Evolutionary conservation across 176 grass and related monocot genomes (phyloP), one percentile per base, ranked within the genome.

Genomic region (Hyparrhenia diplandra): DNA sequence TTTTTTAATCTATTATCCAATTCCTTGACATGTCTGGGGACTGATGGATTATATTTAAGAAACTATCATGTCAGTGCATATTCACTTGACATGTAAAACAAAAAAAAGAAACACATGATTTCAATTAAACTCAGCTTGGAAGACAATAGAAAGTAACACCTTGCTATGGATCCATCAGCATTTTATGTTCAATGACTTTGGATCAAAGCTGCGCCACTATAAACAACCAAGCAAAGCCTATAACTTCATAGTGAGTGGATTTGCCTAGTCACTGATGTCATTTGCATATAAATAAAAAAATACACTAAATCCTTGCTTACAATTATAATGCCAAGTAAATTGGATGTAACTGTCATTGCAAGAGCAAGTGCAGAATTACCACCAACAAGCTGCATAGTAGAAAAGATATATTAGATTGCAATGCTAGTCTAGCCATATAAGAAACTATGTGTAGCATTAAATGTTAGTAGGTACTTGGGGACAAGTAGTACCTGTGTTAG

Each of bases 311-410:
- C 11, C 45, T 30, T 72, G 72, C 92, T 92, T 87, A 98, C 95
- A 77, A 81, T 89, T 63, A 95, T 81, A 91, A 95, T 98, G 60
- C 95, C 95, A 87, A 98, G 65, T 65, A 98, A 89, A 75, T 98
- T 95, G 76, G 95, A 98, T 78, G 86, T 41, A 88, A 91, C 84
- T 12, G 90, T 98, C 95, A 98, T 93, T 68, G 84, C 75, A 89
- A 95, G 90, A 83, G 95, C 90, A 88, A 98, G 84, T 80, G 92
- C 92, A 78, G 90, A 76, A 81, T 92, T 98, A 73, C 84, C 92
- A 6, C 88, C 88, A 79, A 82, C 86, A 87, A 98, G 81, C 95
- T 98, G 88, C 63, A 88, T 32, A 73, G 17, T 52, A 73, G 39
- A 58, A 77, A 64, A 77, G n/a, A 64, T 23, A 28, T 21, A 43